These are phyloP conservation scores for Trichosporon faecale DNA, from an alignment of 1,284 basidiomycete genomes.

Conservation along the genomic window DNA sequence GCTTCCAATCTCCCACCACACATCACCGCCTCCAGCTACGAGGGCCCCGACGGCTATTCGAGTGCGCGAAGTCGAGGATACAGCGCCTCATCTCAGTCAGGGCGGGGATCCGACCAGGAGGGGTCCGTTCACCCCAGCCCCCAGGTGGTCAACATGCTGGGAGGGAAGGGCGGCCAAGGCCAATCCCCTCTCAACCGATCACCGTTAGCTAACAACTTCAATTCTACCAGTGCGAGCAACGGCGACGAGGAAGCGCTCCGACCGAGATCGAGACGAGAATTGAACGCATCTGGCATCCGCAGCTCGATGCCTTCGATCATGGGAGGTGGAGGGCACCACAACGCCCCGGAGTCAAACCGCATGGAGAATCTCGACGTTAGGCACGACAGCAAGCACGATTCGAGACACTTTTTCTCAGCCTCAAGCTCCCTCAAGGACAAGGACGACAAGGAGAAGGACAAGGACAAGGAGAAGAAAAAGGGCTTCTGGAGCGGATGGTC, in stretches of 20 bases:
- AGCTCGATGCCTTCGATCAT: background rate
- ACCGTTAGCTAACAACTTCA: constrained; percentile 2
- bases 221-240: background rate
- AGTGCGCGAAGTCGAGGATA: constrained; percentile 17
- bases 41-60: constrained; percentile 25
- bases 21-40: constrained; percentile 14
- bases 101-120: constrained; percentile 22
- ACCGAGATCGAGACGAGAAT: background rate
- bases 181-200: constrained; percentile 4
- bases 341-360: background rate
- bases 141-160: constrained; percentile 1
- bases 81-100: constrained; percentile 22
- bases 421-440: constrained; percentile 15
- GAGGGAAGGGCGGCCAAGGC: background rate
- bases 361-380: constrained; percentile 5
- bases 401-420: background rate
- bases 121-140: constrained; percentile 11
- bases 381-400: background rate
- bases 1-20: constrained; percentile 25
- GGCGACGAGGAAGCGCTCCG: constrained; percentile 14
- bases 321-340: background rate
- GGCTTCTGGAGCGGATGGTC: constrained; percentile 19
- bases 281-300: background rate
- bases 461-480: constrained; percentile 20
- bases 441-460: constrained; percentile 16